Base-by-base conservation (phyloP, 345 rosid genomes). In the Gossypium ekmanianum region DNA sequence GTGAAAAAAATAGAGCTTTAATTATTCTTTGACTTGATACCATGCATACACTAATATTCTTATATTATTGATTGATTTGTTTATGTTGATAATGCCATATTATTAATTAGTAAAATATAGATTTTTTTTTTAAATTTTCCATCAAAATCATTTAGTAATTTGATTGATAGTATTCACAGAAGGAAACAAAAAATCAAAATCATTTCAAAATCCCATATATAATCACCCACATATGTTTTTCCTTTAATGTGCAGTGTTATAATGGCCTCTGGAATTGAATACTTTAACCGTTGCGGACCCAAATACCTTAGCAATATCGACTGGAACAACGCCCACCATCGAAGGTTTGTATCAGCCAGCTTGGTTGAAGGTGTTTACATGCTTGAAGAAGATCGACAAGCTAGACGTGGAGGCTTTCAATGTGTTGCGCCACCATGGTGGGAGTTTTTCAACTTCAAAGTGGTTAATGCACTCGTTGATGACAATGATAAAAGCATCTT, bases 401-500 rank as follows among this genome's bases (percentile, higher is more conserved):
- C 77, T 52, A 81, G 83, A 57, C 91, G 92, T 11, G 70, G 78
- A 47, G 92, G 84, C 65, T 79, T 85, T 11, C 77, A 84, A 45
- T 92, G 90, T 74, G 75, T 88, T 6, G 97, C 93, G 75, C 85
- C 92, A 41, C 83, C 83, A 5, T 94, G 98, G 98, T 94, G 97
- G 85, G 89, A 86, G 80, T 87, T 86, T 79, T 91, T 91, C 69
- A 79, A 86, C 66, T 94, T 92, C 72, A 77, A 56, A 41, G 77
- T 88, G 76, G 65, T 83, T 59, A 84, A 81, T 50, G 78, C 76
- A 63, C 95, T 92, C 18, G 83, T 85, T 1, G 97, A 94, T 26
- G 87, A 88, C 16, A 85, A 61, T 2, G 97, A 90, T 77, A 79
- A 79, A 74, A 85, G 90, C 76, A 86, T 88, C 13, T 88, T 92